A percentile compares a stretch with the other conserved stretches of the same genome.
Conservation (phyloP, 2,329 filamentous ascomycete species). For the Tolypocladium paradoxum region DNA sequence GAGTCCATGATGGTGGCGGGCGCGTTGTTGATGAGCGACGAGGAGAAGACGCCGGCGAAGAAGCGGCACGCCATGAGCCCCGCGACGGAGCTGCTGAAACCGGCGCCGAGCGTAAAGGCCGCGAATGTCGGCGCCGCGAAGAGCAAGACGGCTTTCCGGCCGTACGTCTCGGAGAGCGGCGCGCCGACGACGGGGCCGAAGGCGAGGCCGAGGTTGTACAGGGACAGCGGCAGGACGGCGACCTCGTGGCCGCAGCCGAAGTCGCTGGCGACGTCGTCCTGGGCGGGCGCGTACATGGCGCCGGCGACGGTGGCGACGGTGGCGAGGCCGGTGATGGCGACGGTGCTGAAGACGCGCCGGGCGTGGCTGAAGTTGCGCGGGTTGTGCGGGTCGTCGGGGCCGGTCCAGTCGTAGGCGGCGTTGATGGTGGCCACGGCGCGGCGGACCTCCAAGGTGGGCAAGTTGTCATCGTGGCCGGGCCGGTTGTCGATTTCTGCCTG, state of each 20-base stretch:
- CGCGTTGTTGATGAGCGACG: constrained; percentile 50
- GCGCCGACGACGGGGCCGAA: constrained; percentile 59
- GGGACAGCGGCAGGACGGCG: constrained; percentile 14
- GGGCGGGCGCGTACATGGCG: constrained; percentile 20
- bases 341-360: constrained; percentile 68
- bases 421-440: constrained; percentile 13
- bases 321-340: constrained; percentile 61
- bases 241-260: constrained; percentile 9
- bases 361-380: constrained; percentile 72
- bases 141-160: constrained; percentile 31
- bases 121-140: constrained; percentile 54
- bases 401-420: constrained; percentile 16
- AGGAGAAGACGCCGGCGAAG: constrained; percentile 52
- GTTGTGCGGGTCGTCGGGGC: constrained; percentile 58
- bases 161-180: constrained; percentile 62
- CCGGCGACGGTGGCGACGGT: constrained; percentile 31
- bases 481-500: neutral
- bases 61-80: constrained; percentile 65
- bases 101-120: constrained; percentile 65
- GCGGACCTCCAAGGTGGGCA: constrained; percentile 4
- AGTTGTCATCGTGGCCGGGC: neutral
- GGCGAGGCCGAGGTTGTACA: constrained; percentile 16
- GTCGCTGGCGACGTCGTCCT: constrained; percentile 10
- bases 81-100: constrained; percentile 53
- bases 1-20: constrained; percentile 54